These are phyloP conservation scores for Gliomastix tumulicola DNA, from an alignment of 2,329 filamentous ascomycete genomes.

Conservation along the genomic window DNA sequence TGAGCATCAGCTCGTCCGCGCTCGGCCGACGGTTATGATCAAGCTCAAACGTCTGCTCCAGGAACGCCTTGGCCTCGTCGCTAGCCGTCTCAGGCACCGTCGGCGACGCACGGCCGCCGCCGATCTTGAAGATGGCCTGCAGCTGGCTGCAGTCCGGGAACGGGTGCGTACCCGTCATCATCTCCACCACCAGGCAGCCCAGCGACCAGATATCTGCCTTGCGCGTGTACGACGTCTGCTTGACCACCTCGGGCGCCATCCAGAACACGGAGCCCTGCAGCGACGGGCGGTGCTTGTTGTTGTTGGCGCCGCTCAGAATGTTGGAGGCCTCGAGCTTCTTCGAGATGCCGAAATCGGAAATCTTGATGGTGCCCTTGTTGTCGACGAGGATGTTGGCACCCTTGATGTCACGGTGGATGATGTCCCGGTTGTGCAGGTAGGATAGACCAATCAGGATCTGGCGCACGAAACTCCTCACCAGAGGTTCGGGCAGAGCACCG, in stretches of 20 bases:
- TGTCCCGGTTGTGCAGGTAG: conserved; percentile 89
- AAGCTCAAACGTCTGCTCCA: conserved; percentile 88
- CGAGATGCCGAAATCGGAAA: conserved; percentile 97
- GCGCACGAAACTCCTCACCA: conserved; percentile 93
- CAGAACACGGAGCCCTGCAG: conserved; percentile 97
- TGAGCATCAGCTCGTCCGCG: conserved; percentile 82
- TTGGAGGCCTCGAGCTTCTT: conserved; percentile 95
- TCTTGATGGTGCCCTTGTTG: conserved; percentile 98
- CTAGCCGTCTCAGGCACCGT: conserved; percentile 84
- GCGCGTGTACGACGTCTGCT: conserved; percentile 94
- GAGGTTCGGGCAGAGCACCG: conserved; percentile 84
- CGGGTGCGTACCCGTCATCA: conserved; percentile 96
- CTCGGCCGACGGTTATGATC: conserved; percentile 89
- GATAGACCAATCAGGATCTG: conserved; percentile 90
- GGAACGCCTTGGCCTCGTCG: conserved; percentile 74
- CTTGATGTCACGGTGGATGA: conserved; percentile 98
- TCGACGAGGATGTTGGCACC: conserved; percentile 97
- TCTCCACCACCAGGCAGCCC: conserved; percentile 94
- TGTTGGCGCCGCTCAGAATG: conserved; percentile 62
- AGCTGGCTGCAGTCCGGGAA: conserved; percentile 96
- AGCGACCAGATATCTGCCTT: conserved; percentile 99
- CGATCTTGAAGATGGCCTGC: conserved; percentile 98
- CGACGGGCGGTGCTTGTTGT: conserved; percentile 65
- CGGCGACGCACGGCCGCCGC: conserved; percentile 77
- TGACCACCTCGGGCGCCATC: conserved; percentile 99